Evolutionary conservation across 257 asterid species (phyloP).

Genomic region (Solanum etuberosum): DNA sequence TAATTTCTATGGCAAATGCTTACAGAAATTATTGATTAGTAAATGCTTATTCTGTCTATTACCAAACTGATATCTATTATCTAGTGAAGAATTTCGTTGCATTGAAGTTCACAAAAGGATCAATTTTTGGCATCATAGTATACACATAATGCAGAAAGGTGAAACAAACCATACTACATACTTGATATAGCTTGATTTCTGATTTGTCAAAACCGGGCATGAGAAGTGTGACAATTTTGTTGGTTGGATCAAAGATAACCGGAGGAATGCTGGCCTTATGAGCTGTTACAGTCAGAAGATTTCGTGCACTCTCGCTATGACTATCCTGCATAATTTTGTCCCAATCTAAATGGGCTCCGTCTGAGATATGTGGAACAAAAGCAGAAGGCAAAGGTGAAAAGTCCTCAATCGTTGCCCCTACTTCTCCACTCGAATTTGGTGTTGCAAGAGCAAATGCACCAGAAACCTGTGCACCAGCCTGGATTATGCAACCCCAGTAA

Average conservation of each 20-base stretch:
- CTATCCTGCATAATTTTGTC: conserved; percentile 27
- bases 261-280: conserved; percentile 21
- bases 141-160: background rate
- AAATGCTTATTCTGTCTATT: background rate
- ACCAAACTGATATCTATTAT: background rate
- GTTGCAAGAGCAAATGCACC: conserved; percentile 53
- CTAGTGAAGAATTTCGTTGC: background rate
- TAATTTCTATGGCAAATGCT: background rate
- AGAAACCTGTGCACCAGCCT: conserved; percentile 74
- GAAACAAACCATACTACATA: conserved; percentile 10
- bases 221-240: conserved; percentile 65
- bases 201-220: conserved; percentile 99
- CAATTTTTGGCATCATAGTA: background rate
- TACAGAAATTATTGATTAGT: background rate
- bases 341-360: conserved; percentile 35
- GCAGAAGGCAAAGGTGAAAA: conserved; percentile 69
- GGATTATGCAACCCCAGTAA: conserved; percentile 89
- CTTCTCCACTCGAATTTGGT: conserved; percentile 11
- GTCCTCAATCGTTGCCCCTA: conserved; percentile 11
- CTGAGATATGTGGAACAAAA: conserved; percentile 39
- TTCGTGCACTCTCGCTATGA: conserved; percentile 45
- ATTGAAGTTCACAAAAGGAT: background rate
- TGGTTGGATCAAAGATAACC: conserved; percentile 45
- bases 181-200: conserved; percentile 93
- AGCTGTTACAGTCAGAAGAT: conserved; percentile 26